Percentiles rank a stretch among this genome's conserved stretches.
phyloP scores from a whole-genome alignment of 169 alveolate species.

The Neospora caninum region DNA sequence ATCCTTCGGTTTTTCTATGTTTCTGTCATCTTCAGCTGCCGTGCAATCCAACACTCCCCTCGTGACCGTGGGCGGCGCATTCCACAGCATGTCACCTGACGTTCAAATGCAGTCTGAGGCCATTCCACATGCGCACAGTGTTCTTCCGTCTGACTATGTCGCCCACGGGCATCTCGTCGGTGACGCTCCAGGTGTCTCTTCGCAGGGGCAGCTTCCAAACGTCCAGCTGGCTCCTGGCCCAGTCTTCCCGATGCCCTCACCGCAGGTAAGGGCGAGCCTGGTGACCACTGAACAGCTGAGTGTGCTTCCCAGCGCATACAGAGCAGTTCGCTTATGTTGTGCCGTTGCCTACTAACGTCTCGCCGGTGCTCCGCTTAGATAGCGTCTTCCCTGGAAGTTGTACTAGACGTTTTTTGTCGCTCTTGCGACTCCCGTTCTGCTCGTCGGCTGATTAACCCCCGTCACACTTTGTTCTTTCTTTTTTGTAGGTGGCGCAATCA shows the following conservation, averaged over 20 bases:
- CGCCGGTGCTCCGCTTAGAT: too few species aligned
- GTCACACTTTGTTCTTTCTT: too few species aligned
- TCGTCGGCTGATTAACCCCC: too few species aligned
- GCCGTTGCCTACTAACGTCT: too few species aligned
- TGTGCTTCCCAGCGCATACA: too few species aligned
- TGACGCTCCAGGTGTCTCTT: background rate
- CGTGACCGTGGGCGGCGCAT: background rate
- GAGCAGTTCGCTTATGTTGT: too few species aligned
- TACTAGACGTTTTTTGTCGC: too few species aligned
- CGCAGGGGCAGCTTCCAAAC: background rate
- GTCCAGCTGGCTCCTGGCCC: slow-evolving; percentile 67
- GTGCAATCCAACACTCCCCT: background rate
- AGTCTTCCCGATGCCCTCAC: slow-evolving; percentile 63
- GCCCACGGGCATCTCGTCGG: background rate
- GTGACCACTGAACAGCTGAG: too few species aligned
- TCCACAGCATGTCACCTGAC: slow-evolving; percentile 8
- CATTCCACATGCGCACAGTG: background rate
- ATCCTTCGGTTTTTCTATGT: background rate
- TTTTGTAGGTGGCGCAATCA: too few species aligned
- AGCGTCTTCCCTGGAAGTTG: too few species aligned
- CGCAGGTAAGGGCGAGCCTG: slow-evolving; percentile 51
- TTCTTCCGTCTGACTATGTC: background rate
- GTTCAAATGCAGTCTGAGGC: slow-evolving; percentile 3
- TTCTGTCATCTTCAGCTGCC: background rate
- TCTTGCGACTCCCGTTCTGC: too few species aligned